Percentiles rank a stretch among this genome's conserved stretches.
Evolutionary conservation across 2,329 filamentous ascomycete species (phyloP).

Genomic region (Penicillium rolfsii): DNA sequence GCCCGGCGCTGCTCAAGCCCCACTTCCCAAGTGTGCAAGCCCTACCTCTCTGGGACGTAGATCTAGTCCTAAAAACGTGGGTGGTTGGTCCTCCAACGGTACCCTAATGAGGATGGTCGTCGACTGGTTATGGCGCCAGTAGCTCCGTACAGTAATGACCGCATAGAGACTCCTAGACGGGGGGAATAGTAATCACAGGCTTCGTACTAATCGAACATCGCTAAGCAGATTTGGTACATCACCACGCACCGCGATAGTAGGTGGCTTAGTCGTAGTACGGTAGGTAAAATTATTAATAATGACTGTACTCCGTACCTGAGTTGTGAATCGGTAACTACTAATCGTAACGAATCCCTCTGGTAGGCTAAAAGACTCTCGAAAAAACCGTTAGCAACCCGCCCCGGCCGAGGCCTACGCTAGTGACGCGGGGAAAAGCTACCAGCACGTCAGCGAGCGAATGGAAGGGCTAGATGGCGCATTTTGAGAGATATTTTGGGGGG

Average conservation of each 20-base stretch:
- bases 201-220: no score
- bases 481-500: conserved; percentile 1
- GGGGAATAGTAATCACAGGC: no score
- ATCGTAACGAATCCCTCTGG: no score
- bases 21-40: no score
- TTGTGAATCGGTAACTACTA: no score
- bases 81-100: not conserved
- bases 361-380: no score
- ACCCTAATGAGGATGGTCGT: conserved; percentile 1
- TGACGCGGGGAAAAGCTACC: conserved; percentile 16
- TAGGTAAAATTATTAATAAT: no score
- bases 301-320: no score
- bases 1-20: not conserved
- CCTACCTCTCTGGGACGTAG: not conserved
- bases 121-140: not conserved
- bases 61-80: conserved; percentile 5
- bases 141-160: not conserved
- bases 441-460: not conserved
- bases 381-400: conserved; percentile 16
- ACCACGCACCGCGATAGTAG: no score
- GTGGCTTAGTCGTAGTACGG: no score
- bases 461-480: not conserved
- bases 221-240: no score
- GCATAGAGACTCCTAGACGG: no score
- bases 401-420: conserved; percentile 20